Conservation (phyloP, 345 rosid species). For the Carallia pectinifolia region DNA sequence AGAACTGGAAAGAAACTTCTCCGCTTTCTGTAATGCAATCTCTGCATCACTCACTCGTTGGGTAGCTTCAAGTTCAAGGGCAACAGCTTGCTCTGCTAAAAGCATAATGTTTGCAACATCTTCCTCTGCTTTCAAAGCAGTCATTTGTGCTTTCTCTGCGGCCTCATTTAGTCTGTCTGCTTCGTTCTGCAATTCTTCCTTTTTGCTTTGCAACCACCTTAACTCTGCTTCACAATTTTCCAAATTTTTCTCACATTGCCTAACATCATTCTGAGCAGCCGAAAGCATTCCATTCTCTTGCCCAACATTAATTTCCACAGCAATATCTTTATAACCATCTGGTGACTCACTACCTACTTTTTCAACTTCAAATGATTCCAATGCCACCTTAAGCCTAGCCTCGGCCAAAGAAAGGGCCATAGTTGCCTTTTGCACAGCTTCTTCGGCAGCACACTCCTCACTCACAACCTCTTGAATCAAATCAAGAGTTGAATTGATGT, state of each 20-base stretch:
- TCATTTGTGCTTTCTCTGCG: constrained; percentile 68
- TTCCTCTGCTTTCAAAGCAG: constrained; percentile 80
- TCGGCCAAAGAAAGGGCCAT: constrained; percentile 86
- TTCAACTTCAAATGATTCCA: constrained; percentile 51
- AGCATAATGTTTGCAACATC: constrained; percentile 91
- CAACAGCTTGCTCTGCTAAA: constrained; percentile 96
- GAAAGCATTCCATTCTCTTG: constrained; percentile 40
- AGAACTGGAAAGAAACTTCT: constrained; percentile 53
- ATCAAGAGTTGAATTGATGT: constrained; percentile 58
- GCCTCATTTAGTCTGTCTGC: constrained; percentile 63
- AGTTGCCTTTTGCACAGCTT: constrained; percentile 69
- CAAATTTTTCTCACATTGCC: constrained; percentile 54
- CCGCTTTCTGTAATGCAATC: constrained; percentile 72
- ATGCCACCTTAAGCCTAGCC: constrained; percentile 66
- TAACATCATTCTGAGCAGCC: constrained; percentile 60
- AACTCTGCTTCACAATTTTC: constrained; percentile 55
- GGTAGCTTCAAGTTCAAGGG: constrained; percentile 80
- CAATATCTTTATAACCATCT: constrained; percentile 36
- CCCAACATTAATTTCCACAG: constrained; percentile 20
- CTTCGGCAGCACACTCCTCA: constrained; percentile 65
- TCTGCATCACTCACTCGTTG: constrained; percentile 70
- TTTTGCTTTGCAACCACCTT: constrained; percentile 51
- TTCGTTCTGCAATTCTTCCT: constrained; percentile 72
- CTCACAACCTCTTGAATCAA: constrained; percentile 54
- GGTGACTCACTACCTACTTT: constrained; percentile 32